Conservation (phyloP, 257 asterid species). For the Rubia yunnanensis region DNA sequence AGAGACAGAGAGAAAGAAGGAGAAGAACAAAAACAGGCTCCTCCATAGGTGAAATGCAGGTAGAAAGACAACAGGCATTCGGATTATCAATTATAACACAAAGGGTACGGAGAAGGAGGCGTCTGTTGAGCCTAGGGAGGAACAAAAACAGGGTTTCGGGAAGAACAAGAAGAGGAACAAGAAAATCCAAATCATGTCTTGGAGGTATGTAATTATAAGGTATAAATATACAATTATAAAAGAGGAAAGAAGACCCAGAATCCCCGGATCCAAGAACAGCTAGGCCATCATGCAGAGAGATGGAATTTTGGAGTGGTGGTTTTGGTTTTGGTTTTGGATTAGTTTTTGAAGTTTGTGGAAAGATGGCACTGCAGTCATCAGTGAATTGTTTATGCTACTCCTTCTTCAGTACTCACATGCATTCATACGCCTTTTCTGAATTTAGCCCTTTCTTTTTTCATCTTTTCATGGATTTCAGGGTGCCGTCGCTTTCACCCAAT, state of each 20-base stretch:
- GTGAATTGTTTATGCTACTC: constrained; percentile 11
- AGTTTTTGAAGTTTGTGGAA: constrained; percentile 11
- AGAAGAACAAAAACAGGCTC: constrained; percentile 11
- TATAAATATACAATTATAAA: not conserved
- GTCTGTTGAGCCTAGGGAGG: constrained; percentile 47
- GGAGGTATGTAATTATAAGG: constrained; percentile 18
- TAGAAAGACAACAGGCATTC: not conserved
- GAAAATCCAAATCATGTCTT: constrained; percentile 27
- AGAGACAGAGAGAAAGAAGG: constrained; percentile 11
- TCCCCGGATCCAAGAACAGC: constrained; percentile 54
- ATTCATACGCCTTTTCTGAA: constrained; percentile 11
- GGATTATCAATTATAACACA: constrained; percentile 13
- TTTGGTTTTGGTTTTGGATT: constrained; percentile 20
- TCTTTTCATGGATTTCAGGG: constrained; percentile 8
- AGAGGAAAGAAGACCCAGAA: constrained; percentile 23
- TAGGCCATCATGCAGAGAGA: constrained; percentile 28
- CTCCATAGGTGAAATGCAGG: constrained; percentile 16
- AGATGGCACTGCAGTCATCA: constrained; percentile 16
- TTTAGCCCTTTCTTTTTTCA: not conserved
- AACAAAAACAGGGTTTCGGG: constrained; percentile 17
- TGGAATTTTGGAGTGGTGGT: constrained; percentile 27
- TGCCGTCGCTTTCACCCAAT: constrained; percentile 19
- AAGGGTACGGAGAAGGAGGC: constrained; percentile 30
- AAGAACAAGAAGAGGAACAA: constrained; percentile 6
- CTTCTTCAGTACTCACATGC: constrained; percentile 23